Percentiles rank a stretch among this genome's conserved stretches.
phyloP scores from a whole-genome alignment of 2,329 filamentous ascomycete species.

The Alternaria gaisen region DNA sequence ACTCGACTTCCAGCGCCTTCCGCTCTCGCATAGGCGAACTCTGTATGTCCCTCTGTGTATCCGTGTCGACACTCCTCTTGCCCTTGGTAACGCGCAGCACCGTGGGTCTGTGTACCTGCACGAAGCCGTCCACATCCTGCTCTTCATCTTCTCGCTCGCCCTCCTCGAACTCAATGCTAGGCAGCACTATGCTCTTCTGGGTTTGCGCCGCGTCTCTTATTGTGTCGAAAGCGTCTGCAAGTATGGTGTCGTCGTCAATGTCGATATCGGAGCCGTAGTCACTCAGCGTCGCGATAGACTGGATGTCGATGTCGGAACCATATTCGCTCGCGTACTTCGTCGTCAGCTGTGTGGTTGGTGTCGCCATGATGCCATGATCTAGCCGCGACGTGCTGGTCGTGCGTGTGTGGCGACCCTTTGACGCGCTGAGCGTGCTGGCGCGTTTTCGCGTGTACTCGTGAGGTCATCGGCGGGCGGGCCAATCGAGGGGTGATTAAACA shows the following conservation, averaged over 20 bases:
- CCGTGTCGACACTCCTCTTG: constrained; percentile 2
- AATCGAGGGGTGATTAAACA: constrained; percentile 10
- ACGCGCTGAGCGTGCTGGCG: constrained; percentile 23
- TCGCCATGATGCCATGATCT: constrained; percentile 41
- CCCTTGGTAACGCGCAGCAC: constrained; percentile 29
- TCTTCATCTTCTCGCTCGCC: constrained; percentile 32
- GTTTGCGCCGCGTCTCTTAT: constrained; percentile 7
- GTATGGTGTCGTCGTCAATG: constrained; percentile 64
- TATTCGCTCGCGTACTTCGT: constrained; percentile 62
- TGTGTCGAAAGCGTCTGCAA: constrained; percentile 26
- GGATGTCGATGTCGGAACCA: constrained; percentile 68
- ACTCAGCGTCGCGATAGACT: constrained; percentile 53
- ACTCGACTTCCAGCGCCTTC: constrained; percentile 54
- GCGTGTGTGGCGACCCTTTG: constrained; percentile 16
- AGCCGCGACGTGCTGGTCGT: constrained; percentile 9
- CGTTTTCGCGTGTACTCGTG: constrained; percentile 25
- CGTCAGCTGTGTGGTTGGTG: constrained; percentile 18
- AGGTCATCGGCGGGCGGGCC: constrained; percentile 19
- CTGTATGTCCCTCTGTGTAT: constrained; percentile 13
- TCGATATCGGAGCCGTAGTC: constrained; percentile 73
- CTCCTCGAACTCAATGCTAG: constrained; percentile 35
- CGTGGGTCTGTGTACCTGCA: constrained; percentile 48
- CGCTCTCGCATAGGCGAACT: constrained; percentile 33
- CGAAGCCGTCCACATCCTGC: constrained; percentile 56
- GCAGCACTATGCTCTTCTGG: constrained; percentile 20